Evolutionary conservation across 495 filamentous ascomycete genomes (phyloP).

Genomic region (Xylaria bambusicola): DNA sequence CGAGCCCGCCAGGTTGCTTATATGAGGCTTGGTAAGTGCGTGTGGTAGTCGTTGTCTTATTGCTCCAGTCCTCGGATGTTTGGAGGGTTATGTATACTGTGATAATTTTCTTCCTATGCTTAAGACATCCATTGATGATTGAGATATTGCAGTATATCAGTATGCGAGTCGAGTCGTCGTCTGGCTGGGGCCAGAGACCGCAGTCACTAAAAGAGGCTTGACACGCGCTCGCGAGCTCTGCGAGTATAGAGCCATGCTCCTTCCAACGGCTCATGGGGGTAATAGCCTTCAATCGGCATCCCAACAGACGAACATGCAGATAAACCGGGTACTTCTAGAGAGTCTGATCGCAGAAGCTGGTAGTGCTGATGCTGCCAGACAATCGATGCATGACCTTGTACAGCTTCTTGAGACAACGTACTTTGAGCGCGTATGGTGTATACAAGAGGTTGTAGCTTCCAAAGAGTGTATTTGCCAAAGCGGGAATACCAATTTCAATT

Average conservation of each 20-base stretch:
- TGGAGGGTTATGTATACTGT: not conserved
- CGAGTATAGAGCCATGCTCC: not conserved
- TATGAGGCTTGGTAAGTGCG: conserved; percentile 10
- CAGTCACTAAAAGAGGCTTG: conserved; percentile 7
- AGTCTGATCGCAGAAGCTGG: conserved; percentile 4
- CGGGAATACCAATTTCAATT: conserved; percentile 19
- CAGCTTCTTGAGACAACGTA: conserved; percentile 14
- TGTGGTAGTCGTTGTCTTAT: not conserved
- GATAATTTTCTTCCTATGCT: not conserved
- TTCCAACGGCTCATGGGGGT: not conserved
- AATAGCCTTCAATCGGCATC: not conserved
- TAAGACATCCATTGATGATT: not conserved
- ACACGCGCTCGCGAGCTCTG: conserved; percentile 7
- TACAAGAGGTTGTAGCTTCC: conserved; percentile 22
- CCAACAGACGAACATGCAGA: not conserved
- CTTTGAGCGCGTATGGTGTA: conserved; percentile 21
- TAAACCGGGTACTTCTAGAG: conserved; percentile 5
- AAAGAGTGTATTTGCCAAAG: conserved; percentile 19
- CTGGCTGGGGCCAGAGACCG: conserved; percentile 10
- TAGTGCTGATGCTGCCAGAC: not conserved
- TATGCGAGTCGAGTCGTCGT: conserved; percentile 16
- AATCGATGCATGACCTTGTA: conserved; percentile 2
- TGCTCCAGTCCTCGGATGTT: not conserved
- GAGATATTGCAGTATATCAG: conserved; percentile 12
- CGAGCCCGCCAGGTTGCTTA: conserved; percentile 3